Evolutionary conservation across 1,284 basidiomycete species (phyloP), one percentile per base, ranked within the genome.

Genomic region (Coniophora puteana): DNA sequence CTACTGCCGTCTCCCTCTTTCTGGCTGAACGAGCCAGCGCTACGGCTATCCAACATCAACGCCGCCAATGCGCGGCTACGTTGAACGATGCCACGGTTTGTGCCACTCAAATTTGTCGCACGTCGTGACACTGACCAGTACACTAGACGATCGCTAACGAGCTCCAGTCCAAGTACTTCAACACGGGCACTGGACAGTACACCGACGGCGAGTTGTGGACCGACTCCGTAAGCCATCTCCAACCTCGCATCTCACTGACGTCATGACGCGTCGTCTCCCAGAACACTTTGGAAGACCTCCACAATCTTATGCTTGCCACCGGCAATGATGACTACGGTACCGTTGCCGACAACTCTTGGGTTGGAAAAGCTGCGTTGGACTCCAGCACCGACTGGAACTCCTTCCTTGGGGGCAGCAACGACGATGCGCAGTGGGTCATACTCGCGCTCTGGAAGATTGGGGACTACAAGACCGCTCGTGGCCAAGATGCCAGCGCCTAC

Each of bases 271-370:
- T 35, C 20, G 28, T 36, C n/a, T 14, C 10, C 6, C 43, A 78
- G 74, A 78, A 78, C 48, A 66, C 74, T 5, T 49, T 76, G 17
- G 76, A 78, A 49, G 75, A 78, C 47, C 51, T 78, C 5, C 71
- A 77, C 48, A 76, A 75, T 53, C 54, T 76, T 41, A 78, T 77
- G 70, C 61, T 72, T 8, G 66, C 61, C 11, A 65, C 63, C 8
- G 64, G 59, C 17, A 58, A 53, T 10, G 52, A 69, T 42, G 55
- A 65, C 10, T 75, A 65, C 37, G 43, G 50, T n/a, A 52, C 55
- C 14, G 55, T 73, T 8, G 69, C 68, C 3, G 65, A 71, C 34
- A 54, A 46, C 5, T 73, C 72, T 8, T 65, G 55, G 47, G 67
- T 77, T 39, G 72, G 72, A 6, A 52, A 49, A 32, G 57, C 63